Percentiles rank a stretch among this genome's conserved stretches.
Conservation (phyloP, 306 rosid genomes). For the Albizia julibrissin region DNA sequence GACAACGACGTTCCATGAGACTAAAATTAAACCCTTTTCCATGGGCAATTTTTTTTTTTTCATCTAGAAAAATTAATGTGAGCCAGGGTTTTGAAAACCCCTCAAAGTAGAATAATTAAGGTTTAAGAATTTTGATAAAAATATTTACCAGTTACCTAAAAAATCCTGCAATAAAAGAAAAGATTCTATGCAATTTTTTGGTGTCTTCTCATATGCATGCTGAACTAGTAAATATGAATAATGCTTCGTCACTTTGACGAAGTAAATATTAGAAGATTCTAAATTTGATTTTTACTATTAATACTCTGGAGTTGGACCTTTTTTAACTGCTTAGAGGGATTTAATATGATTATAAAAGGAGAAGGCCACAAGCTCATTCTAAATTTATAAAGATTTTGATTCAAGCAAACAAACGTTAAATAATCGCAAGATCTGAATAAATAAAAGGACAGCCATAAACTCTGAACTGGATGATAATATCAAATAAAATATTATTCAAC, state of each 20-base stretch:
- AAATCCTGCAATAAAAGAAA: background rate
- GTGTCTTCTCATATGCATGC: background rate
- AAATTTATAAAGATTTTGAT: background rate
- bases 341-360: background rate
- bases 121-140: too few relatives aligned
- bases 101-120: background rate
- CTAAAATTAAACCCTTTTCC: background rate
- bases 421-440: background rate
- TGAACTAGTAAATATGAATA: background rate
- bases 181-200: background rate
- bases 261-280: background rate
- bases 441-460: background rate
- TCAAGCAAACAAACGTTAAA: background rate
- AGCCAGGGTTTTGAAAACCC: background rate
- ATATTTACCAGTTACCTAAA: too few relatives aligned
- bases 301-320: background rate
- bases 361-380: background rate
- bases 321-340: background rate
- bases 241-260: background rate
- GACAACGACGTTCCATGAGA: background rate
- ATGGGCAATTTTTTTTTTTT: background rate
- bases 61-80: too few relatives aligned
- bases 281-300: background rate
- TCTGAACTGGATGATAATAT: too few relatives aligned
- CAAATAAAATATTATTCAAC: background rate